Evolutionary conservation across 768 basidiomycete species (phyloP).

Genomic region (Pleurotus tuoliensis): DNA sequence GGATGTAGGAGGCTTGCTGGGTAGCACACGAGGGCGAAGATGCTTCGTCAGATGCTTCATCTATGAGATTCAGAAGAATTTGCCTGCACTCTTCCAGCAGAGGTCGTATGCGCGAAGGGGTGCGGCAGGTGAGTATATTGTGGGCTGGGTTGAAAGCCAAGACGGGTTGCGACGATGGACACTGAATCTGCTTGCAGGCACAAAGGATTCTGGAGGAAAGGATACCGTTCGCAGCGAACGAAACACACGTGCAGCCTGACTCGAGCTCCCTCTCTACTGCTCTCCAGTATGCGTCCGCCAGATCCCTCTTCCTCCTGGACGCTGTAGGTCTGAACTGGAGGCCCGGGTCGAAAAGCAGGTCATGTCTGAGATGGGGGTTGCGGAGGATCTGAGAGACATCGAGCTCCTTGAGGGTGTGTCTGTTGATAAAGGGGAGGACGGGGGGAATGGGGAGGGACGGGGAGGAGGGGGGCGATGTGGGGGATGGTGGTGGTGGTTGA

Average conservation of each 20-base stretch:
- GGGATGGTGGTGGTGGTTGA: conserved; percentile 35
- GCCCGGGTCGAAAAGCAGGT: conserved; percentile 83
- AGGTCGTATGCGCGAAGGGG: conserved; percentile 66
- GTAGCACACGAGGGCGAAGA: conserved; percentile 58
- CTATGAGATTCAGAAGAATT: conserved; percentile 77
- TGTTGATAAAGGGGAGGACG: conserved; percentile 72
- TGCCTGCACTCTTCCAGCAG: conserved; percentile 76
- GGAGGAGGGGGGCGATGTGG: conserved; percentile 23
- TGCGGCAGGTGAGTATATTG: conserved; percentile 54
- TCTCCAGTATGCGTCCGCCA: conserved; percentile 81
- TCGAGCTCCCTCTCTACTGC: conserved; percentile 77
- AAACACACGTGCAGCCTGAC: conserved; percentile 79
- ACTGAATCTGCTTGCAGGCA: conserved; percentile 43
- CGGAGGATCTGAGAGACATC: conserved; percentile 83
- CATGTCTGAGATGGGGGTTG: conserved; percentile 90
- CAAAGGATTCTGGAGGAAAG: conserved; percentile 26
- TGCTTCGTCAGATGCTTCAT: conserved; percentile 35
- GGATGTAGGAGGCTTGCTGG: conserved; percentile 63
- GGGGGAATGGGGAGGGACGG: conserved; percentile 56
- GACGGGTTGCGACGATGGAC: conserved; percentile 33
- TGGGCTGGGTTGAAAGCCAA: conserved; percentile 39
- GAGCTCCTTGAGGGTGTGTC: conserved; percentile 78
- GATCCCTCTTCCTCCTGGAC: conserved; percentile 67
- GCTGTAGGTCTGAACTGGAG: conserved; percentile 78
- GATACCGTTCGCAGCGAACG: conserved; percentile 45